Evolutionary conservation across 192 early-diverging fungal species (phyloP), one percentile per base, ranked within the genome.

Genomic region (Backusella macrospora): DNA sequence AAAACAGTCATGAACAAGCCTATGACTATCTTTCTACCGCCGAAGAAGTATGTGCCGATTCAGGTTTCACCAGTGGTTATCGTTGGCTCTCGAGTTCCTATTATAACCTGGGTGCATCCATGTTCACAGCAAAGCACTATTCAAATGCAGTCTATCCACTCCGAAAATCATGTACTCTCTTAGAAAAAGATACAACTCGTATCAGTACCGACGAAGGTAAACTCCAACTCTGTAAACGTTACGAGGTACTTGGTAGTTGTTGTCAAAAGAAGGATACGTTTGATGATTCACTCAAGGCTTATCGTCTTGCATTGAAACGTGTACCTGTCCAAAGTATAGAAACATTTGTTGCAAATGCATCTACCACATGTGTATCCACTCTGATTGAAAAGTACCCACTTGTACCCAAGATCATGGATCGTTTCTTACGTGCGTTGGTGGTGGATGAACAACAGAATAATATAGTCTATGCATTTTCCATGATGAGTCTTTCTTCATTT

Each of bases 31-130:
- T 85, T 10, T 21, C 68, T 4, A 26, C 67, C 1, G 83, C 79
- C 14, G 84, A 76, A 29, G 15, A 68, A 10, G n/a, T 85, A 15
- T 85, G 78, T 37, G 9, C 39, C 6, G 43, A 59, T 10, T 46
- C 63, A 34, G 65, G 45, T 1, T 83, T 73, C 62, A 49, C n/a
- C 7, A 83, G 84, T 59, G 87, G 87, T 4, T 72, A 85, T 37
- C 73, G 70, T 21, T 88, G 83, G 82, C 81, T 87, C 9, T 84
- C 89, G 4, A 82, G 74, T n/a, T 76, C 83, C 1, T 87, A 84
- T 46, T 86, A 83, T 71, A 82, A 80, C 37, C 68, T 84, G 34
- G 88, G 90, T 1, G 83, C 76, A 5, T 45, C 65, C 2, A 78
- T 83, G 10, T 82, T 73, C 67, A 82, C 77, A 4, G 39, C 71